Evolutionary conservation across 176 grass and related monocot species (phyloP).

Genomic region (Leersia perrieri): DNA sequence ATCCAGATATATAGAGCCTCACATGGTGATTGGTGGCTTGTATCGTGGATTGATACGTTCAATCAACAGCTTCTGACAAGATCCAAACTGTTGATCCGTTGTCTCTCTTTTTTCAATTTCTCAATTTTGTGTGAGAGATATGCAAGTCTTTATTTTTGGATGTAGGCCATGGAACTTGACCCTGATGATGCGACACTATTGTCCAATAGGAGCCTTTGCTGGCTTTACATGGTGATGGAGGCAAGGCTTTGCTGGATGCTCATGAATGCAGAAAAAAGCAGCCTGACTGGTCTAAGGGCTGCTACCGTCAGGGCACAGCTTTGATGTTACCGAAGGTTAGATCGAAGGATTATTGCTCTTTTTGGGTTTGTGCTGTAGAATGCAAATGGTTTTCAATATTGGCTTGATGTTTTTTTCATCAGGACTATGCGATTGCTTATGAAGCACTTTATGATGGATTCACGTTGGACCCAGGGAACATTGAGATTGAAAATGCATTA

Average conservation of each 20-base stretch:
- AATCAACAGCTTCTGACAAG: too few relatives aligned
- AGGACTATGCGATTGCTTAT: slow-evolving; percentile 32
- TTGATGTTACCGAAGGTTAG: slow-evolving; percentile 28
- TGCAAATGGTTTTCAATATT: background rate
- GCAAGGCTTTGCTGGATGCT: slow-evolving; percentile 25
- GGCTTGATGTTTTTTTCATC: slow-evolving; percentile 3
- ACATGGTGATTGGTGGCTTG: too few relatives aligned
- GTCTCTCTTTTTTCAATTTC: background rate
- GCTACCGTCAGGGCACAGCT: slow-evolving; percentile 21
- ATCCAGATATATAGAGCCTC: too few relatives aligned
- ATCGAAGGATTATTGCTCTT: background rate
- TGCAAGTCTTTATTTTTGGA: background rate
- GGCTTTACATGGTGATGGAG: slow-evolving; percentile 8
- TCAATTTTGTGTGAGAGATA: background rate
- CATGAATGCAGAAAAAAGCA: slow-evolving; percentile 22
- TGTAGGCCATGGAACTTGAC: slow-evolving; percentile 37
- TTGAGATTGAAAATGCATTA: background rate
- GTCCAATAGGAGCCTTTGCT: slow-evolving; percentile 13
- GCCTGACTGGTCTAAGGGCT: slow-evolving; percentile 42
- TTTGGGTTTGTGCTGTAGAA: background rate
- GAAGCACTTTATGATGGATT: slow-evolving; percentile 30
- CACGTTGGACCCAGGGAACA: slow-evolving; percentile 14
- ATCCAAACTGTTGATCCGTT: too few relatives aligned
- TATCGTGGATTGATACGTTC: background rate
- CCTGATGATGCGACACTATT: slow-evolving; percentile 28